Evolutionary conservation across 805 yeast species (phyloP).

Genomic region (Hanseniaspora pseudoguilliermondii): DNA sequence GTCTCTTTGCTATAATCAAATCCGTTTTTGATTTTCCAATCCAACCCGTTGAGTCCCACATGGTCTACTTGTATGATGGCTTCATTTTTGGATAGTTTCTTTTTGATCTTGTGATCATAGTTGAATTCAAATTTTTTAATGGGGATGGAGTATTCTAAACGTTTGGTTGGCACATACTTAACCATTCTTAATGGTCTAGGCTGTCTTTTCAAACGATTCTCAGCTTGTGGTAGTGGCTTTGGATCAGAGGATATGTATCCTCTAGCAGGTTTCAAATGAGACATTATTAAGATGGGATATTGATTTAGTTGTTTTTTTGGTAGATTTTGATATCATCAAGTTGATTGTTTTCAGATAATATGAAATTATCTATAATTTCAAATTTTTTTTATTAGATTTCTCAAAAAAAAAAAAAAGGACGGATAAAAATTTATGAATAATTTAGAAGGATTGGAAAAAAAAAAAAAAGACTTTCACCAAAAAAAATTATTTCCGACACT

Average conservation of each 20-base stretch:
- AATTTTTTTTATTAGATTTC: background rate
- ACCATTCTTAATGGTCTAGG: slow-evolving; percentile 41
- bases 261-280: slow-evolving; percentile 9
- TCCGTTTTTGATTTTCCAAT: slow-evolving; percentile 45
- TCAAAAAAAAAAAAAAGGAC: background rate
- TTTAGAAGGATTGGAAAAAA: too few relatives aligned
- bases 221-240: slow-evolving; percentile 5
- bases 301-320: background rate
- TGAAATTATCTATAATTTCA: background rate
- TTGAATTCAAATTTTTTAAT: slow-evolving; percentile 27
- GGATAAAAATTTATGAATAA: too few relatives aligned
- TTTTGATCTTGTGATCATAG: slow-evolving; percentile 39
- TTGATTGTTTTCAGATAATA: too few relatives aligned
- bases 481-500: too few relatives aligned
- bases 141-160: slow-evolving; percentile 19
- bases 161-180: slow-evolving; percentile 38
- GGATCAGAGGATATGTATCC: slow-evolving; percentile 4
- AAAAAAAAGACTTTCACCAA: too few relatives aligned
- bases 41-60: slow-evolving; percentile 55
- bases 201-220: slow-evolving; percentile 25
- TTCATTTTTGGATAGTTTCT: slow-evolving; percentile 37
- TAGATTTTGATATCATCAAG: background rate
- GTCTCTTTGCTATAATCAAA: slow-evolving; percentile 22
- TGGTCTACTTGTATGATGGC: slow-evolving; percentile 47
- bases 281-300: background rate